Conservation (phyloP, 1,284 basidiomycete genomes). For the Phenoliferia sp. region DNA sequence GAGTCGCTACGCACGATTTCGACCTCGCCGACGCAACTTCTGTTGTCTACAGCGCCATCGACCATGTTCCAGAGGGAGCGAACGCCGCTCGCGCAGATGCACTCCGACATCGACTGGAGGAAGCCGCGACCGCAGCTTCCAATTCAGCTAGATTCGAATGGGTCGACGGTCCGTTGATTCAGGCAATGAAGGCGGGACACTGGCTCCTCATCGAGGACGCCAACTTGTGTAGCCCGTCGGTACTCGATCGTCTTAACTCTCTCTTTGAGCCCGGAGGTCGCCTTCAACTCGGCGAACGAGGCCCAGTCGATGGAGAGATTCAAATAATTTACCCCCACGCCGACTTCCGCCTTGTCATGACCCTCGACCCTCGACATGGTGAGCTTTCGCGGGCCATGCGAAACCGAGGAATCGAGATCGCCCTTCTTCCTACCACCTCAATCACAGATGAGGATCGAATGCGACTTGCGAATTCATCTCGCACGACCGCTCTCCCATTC, state of each 20-base stretch:
- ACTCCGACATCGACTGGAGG: not conserved
- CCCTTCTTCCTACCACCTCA: not conserved
- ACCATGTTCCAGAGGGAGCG: not conserved
- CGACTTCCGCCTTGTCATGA: slow-evolving; percentile 90
- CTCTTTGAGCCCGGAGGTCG: slow-evolving; percentile 79
- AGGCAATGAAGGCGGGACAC: slow-evolving; percentile 76
- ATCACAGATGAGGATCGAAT: not conserved
- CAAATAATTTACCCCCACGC: slow-evolving; percentile 76
- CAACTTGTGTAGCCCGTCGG: slow-evolving; percentile 91
- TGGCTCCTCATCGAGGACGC: slow-evolving; percentile 93
- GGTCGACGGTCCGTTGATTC: slow-evolving; percentile 91
- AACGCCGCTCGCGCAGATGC: not conserved
- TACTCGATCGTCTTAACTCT: slow-evolving; percentile 94
- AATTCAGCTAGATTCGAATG: slow-evolving; percentile 74
- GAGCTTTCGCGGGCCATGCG: slow-evolving; percentile 98
- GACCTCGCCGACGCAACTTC: slow-evolving; percentile 4
- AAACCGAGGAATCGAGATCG: slow-evolving; percentile 90
- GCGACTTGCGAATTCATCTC: not conserved
- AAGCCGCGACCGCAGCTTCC: slow-evolving; percentile 5
- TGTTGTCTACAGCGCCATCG: slow-evolving; percentile 4
- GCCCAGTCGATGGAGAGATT: slow-evolving; percentile 70
- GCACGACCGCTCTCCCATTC: not conserved
- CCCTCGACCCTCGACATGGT: slow-evolving; percentile 81
- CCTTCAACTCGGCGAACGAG: slow-evolving; percentile 82
- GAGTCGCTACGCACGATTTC: slow-evolving; percentile 7